phyloP scores from a whole-genome alignment of 768 basidiomycete species.

The Boletus huronensis region DNA sequence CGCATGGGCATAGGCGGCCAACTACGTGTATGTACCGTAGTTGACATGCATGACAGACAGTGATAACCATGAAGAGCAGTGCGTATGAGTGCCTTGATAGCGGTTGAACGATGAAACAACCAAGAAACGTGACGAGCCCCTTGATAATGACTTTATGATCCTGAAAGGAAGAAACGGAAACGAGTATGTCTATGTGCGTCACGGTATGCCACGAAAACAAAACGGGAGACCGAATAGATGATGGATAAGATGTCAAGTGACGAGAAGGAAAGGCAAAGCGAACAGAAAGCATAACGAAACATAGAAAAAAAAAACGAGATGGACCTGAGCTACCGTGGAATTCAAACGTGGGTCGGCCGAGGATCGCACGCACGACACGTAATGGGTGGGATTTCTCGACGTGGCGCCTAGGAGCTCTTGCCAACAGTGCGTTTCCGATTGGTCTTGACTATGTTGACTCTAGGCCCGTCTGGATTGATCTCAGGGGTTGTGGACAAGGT shows the following conservation, averaged over 20 bases:
- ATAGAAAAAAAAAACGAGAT: slow-evolving; percentile 15
- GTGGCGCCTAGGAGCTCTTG: slow-evolving; percentile 22
- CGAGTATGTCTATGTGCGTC: slow-evolving; percentile 23
- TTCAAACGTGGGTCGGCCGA: slow-evolving; percentile 1
- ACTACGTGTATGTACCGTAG: not conserved
- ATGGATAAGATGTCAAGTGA: slow-evolving; percentile 27
- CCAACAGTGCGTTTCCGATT: slow-evolving; percentile 29
- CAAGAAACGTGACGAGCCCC: slow-evolving; percentile 13
- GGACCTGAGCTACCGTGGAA: slow-evolving; percentile 1
- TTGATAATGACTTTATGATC: slow-evolving; percentile 10
- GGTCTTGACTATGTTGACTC: slow-evolving; percentile 20
- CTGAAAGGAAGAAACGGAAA: not conserved
- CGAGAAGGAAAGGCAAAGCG: slow-evolving; percentile 9
- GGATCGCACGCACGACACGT: slow-evolving; percentile 9
- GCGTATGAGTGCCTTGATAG: slow-evolving; percentile 3
- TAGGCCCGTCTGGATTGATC: slow-evolving; percentile 22
- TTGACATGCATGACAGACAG: not conserved
- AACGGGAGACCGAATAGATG: slow-evolving; percentile 27
- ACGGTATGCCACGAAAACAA: slow-evolving; percentile 24
- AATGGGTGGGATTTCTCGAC: not conserved
- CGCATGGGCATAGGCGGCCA: slow-evolving; percentile 1
- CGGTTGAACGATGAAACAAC: slow-evolving; percentile 6
- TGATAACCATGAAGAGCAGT: not conserved
- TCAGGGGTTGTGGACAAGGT: slow-evolving; percentile 27
- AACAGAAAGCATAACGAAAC: slow-evolving; percentile 25